phyloP scores from a whole-genome alignment of 192 early-diverging fungal genomes.

The Backusella morwellensis region DNA sequence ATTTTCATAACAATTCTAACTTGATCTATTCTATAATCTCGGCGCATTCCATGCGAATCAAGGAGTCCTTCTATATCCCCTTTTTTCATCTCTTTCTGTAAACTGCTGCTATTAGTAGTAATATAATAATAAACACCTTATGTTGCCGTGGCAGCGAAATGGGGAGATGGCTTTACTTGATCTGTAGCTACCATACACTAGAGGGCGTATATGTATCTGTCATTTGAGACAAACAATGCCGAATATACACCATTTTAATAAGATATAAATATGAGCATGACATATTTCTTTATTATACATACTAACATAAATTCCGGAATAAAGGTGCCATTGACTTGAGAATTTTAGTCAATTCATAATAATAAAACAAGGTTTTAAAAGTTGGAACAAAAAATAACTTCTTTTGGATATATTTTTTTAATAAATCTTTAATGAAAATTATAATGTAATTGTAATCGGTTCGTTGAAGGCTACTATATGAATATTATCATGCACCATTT shows the following conservation, averaged over 20 bases:
- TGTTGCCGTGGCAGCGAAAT: neutral
- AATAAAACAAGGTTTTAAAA: neutral
- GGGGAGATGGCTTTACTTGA: neutral
- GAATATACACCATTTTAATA: neutral
- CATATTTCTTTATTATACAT: neutral
- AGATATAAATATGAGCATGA: neutral
- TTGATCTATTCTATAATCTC: neutral
- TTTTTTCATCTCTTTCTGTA: neutral
- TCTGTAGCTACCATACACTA: neutral
- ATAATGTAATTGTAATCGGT: neutral
- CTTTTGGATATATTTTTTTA: neutral
- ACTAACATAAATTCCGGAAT: neutral
- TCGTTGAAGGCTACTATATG: neutral
- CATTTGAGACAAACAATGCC: neutral
- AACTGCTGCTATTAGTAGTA: neutral
- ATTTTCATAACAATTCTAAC: neutral
- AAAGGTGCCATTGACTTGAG: neutral
- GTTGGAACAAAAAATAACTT: neutral
- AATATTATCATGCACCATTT: neutral
- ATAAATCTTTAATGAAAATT: neutral
- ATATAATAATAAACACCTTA: neutral
- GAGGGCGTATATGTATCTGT: neutral
- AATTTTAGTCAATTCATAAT: neutral
- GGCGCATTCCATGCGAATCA: neutral
- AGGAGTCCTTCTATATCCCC: neutral